Percentiles rank a stretch among this genome's conserved stretches.
Conservation (phyloP, 495 filamentous ascomycete genomes). For the Articulospora tetracladia region DNA sequence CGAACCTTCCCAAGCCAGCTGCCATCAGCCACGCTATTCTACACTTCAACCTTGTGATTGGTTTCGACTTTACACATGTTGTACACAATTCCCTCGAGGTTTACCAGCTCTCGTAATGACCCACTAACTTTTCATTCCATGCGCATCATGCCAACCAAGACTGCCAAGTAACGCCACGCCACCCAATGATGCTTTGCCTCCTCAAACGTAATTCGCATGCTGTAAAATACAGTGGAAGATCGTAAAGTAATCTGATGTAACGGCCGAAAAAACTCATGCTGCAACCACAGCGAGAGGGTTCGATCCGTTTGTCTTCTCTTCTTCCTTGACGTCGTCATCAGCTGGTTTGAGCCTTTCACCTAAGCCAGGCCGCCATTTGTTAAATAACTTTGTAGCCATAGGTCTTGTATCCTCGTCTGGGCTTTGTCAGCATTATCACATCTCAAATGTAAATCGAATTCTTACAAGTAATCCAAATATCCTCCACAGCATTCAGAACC, state of each 20-base stretch:
- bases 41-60: no score
- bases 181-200: not conserved
- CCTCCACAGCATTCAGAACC: constrained; percentile 76
- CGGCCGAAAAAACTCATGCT: not conserved
- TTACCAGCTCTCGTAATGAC: no score
- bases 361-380: constrained; percentile 49
- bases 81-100: not conserved
- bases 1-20: no score
- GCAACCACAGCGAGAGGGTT: not conserved
- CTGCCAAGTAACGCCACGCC: not conserved
- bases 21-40: no score
- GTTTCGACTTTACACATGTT: not conserved
- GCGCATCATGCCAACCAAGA: not conserved
- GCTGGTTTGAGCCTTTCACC: constrained; percentile 23
- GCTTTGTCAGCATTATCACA: constrained; percentile 8
- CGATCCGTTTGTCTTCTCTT: not conserved
- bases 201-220: not conserved
- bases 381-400: constrained; percentile 48
- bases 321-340: constrained; percentile 6
- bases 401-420: constrained; percentile 46
- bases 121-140: not conserved
- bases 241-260: not conserved
- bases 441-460: constrained; percentile 14
- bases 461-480: constrained; percentile 81
- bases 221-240: not conserved